Percentiles rank a stretch among this genome's conserved stretches.
Evolutionary conservation across 176 grass and related monocot genomes (phyloP).

Genomic region (Ananas comosus): DNA sequence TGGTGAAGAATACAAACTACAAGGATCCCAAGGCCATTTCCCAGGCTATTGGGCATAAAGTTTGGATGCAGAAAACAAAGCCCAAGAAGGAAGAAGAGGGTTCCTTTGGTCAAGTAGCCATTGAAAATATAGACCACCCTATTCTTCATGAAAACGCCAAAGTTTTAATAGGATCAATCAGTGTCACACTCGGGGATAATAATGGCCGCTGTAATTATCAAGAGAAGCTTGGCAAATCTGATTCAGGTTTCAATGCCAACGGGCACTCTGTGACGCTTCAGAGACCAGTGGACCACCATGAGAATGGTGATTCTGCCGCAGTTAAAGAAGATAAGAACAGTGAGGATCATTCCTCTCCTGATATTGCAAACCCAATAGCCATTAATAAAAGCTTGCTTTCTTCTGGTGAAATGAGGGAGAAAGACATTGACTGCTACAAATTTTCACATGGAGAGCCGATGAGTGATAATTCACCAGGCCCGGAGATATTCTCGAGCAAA

Average conservation of each 20-base stretch:
- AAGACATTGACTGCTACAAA: constrained; percentile 9
- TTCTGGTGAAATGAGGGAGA: constrained; percentile 7
- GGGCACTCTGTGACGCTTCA: constrained; percentile 11
- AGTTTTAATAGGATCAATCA: constrained; percentile 85
- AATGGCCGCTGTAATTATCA: not conserved
- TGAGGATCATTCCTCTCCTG: not conserved
- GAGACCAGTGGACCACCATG: constrained; percentile 12
- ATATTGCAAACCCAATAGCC: not conserved
- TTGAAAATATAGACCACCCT: constrained; percentile 14
- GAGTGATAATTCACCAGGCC: constrained; percentile 6
- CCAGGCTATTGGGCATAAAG: constrained; percentile 21
- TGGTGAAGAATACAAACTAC: constrained; percentile 19
- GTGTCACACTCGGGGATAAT: constrained; percentile 42
- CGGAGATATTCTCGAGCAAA: constrained; percentile 33
- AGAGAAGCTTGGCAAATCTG: constrained; percentile 14
- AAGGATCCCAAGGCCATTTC: constrained; percentile 31
- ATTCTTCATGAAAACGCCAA: constrained; percentile 25
- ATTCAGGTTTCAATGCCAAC: constrained; percentile 3
- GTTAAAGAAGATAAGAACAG: not conserved
- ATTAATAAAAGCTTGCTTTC: constrained; percentile 4
- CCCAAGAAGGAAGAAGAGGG: constrained; percentile 29
- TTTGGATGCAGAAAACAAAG: constrained; percentile 37
- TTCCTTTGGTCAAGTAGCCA: constrained; percentile 22
- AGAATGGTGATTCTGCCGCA: not conserved
- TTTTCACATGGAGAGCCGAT: constrained; percentile 5